Evolutionary conservation across 345 rosid genomes (phyloP).

Genomic region (Eucalyptus camaldulensis): DNA sequence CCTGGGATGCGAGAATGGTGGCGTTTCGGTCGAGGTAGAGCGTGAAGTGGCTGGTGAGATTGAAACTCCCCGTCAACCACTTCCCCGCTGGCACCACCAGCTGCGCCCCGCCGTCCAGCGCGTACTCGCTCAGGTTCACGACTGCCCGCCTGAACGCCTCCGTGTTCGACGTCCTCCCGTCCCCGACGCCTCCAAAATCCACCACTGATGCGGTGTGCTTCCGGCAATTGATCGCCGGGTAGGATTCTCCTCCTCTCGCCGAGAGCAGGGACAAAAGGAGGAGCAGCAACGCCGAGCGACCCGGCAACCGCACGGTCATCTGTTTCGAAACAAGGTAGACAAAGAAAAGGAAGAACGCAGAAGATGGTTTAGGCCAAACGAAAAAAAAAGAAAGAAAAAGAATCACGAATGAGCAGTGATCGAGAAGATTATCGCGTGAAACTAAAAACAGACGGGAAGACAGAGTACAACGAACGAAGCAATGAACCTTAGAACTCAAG

Average conservation of each 20-base stretch:
- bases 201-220: conserved; percentile 49
- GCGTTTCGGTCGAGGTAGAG: conserved; percentile 61
- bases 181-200: conserved; percentile 72
- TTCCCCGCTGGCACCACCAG: conserved; percentile 75
- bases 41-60: conserved; percentile 78
- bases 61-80: conserved; percentile 85
- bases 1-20: conserved; percentile 64
- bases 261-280: not conserved
- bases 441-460: not conserved
- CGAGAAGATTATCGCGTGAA: not conserved
- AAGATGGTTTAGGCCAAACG: not conserved
- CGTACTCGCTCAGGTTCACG: conserved; percentile 26
- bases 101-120: conserved; percentile 54
- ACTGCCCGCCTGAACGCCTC: conserved; percentile 41
- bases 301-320: not conserved
- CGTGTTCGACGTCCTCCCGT: conserved; percentile 66
- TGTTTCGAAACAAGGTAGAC: not conserved
- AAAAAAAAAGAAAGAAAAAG: not conserved
- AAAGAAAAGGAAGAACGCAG: not conserved
- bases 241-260: not conserved
- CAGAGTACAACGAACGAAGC: not conserved
- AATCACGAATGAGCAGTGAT: not conserved
- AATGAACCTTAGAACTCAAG: not conserved
- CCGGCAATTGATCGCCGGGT: conserved; percentile 40
- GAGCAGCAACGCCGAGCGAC: not conserved